These are phyloP conservation scores for Leucaena leucocephala DNA, from an alignment of 306 rosid species.

Conservation along the genomic window DNA sequence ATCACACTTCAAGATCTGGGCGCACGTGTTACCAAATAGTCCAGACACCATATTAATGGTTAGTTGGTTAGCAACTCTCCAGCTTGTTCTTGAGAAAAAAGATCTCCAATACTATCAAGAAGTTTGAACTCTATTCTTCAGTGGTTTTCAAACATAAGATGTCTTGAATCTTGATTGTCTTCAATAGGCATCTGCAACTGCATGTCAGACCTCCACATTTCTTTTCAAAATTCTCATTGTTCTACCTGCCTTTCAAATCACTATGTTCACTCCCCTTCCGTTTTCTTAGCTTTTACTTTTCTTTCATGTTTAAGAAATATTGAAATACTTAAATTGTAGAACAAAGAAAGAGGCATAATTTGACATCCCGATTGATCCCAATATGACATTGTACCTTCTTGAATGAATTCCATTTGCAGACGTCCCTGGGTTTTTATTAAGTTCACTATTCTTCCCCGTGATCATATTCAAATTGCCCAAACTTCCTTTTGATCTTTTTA, in stretches of 20 bases:
- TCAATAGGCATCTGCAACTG: neutral
- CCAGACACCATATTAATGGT: neutral
- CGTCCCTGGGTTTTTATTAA: constrained; percentile 71
- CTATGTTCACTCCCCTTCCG: neutral
- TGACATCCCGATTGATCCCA: constrained; percentile 32
- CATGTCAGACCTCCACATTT: neutral
- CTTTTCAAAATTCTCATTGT: neutral
- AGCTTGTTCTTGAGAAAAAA: neutral
- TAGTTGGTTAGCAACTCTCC: neutral
- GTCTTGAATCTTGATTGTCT: neutral
- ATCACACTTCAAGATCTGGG: constrained; percentile 10
- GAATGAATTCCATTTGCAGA: constrained; percentile 82
- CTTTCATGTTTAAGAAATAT: neutral
- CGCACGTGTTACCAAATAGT: constrained; percentile 9
- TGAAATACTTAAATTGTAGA: neutral
- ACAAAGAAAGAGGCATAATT: neutral
- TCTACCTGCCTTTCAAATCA: neutral
- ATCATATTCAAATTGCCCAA: constrained; percentile 95
- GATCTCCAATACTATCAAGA: neutral
- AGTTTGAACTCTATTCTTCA: neutral
- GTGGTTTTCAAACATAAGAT: neutral
- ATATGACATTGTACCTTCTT: constrained; percentile 66
- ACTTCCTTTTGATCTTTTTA: constrained; percentile 98
- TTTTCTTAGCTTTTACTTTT: neutral
- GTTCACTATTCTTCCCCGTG: constrained; percentile 90